Evolutionary conservation across 345 rosid species (phyloP).

Genomic region (Euphorbia peplus): DNA sequence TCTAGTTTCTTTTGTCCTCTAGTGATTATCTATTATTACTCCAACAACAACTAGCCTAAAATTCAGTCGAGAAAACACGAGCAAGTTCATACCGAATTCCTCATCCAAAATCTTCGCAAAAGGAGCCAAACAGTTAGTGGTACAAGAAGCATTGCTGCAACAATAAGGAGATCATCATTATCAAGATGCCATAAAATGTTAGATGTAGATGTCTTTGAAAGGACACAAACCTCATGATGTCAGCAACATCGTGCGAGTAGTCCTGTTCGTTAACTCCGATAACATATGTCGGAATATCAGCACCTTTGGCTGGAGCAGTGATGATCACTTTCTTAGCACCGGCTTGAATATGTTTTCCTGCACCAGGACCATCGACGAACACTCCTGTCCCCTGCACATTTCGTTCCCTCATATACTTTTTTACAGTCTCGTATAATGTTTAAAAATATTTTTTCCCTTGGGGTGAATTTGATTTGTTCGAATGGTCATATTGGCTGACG

Average conservation of each 20-base stretch:
- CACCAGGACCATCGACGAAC: constrained; percentile 99
- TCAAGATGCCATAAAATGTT: neutral
- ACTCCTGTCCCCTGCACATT: constrained; percentile 86
- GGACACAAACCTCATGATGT: constrained; percentile 70
- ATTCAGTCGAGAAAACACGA: neutral
- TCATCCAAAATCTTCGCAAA: constrained; percentile 88
- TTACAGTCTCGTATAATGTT: too few species aligned
- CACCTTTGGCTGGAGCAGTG: constrained; percentile 99
- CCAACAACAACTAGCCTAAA: neutral
- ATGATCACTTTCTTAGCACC: constrained; percentile 96
- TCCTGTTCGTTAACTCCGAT: constrained; percentile 90
- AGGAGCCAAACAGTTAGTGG: constrained; percentile 95
- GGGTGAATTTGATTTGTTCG: too few species aligned
- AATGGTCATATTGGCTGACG: too few species aligned
- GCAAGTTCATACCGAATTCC: constrained; percentile 60
- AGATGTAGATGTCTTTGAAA: too few species aligned
- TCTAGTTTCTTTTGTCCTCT: too few species aligned
- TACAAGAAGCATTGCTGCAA: constrained; percentile 95
- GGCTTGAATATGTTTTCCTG: constrained; percentile 98
- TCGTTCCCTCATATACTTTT: neutral
- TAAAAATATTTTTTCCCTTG: too few species aligned
- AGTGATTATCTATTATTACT: neutral
- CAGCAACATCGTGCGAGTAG: constrained; percentile 63
- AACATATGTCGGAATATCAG: constrained; percentile 94
- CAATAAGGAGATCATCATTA: neutral